A percentile compares a stretch with the other conserved stretches of the same genome.
Conservation (phyloP, 257 asterid species). For the Solanum pennellii region DNA sequence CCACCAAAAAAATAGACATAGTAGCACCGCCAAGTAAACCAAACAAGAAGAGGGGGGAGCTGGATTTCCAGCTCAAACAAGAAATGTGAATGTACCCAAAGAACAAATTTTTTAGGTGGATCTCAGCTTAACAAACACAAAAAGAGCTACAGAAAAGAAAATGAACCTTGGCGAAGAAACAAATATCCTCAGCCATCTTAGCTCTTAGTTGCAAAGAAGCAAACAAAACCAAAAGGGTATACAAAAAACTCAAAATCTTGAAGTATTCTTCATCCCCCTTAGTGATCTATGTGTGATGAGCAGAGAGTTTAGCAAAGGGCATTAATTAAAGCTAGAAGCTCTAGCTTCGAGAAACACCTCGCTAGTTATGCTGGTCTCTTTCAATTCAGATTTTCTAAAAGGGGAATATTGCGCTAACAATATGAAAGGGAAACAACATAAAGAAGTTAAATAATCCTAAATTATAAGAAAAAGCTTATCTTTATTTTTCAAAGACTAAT, state of each 20-base stretch:
- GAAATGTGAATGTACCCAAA: background rate
- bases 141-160: background rate
- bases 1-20: background rate
- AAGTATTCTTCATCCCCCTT: constrained; percentile 11
- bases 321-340: background rate
- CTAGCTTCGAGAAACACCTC: background rate
- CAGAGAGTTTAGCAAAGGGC: background rate
- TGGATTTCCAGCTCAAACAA: background rate
- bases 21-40: background rate
- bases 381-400: background rate
- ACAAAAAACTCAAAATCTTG: constrained; percentile 19
- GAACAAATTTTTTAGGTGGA: background rate
- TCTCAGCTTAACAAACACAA: background rate
- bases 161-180: constrained; percentile 61
- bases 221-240: constrained; percentile 14
- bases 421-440: background rate
- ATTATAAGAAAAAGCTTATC: background rate
- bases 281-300: background rate
- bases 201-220: constrained; percentile 2
- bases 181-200: constrained; percentile 68
- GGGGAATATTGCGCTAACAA: background rate
- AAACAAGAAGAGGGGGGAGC: background rate
- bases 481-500: background rate
- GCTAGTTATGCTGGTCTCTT: background rate
- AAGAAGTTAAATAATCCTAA: background rate